Evolutionary conservation across 2,329 filamentous ascomycete species (phyloP).

Genomic region (Xylaria sp.): DNA sequence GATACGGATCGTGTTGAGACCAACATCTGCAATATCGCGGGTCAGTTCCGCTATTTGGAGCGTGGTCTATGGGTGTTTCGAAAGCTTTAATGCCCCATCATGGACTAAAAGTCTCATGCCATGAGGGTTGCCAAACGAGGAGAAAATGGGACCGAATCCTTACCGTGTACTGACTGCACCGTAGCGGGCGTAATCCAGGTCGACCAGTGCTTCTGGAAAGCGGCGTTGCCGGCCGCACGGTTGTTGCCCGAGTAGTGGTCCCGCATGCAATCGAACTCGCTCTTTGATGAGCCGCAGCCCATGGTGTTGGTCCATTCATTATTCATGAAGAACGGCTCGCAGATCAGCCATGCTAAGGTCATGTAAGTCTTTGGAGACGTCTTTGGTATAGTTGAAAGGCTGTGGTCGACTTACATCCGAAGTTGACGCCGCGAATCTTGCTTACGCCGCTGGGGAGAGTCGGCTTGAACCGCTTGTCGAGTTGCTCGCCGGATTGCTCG

Average conservation of each 20-base stretch:
- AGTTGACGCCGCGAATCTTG: conserved; percentile 44
- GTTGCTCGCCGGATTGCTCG: conserved; percentile 36
- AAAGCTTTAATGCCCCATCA: background rate
- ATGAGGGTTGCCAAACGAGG: background rate
- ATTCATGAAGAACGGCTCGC: conserved; percentile 39
- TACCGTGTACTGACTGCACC: conserved; percentile 40
- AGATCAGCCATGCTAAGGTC: conserved; percentile 40
- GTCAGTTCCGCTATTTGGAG: background rate
- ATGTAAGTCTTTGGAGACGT: conserved; percentile 11
- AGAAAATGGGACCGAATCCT: background rate
- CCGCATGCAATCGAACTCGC: conserved; percentile 43
- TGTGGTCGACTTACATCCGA: conserved; percentile 37
- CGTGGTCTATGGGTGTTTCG: background rate
- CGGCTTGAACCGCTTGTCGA: conserved; percentile 50
- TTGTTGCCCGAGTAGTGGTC: conserved; percentile 40
- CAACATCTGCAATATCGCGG: conserved; percentile 27
- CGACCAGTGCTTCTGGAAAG: conserved; percentile 40
- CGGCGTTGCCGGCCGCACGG: conserved; percentile 38
- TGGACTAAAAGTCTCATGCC: background rate
- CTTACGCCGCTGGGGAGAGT: conserved; percentile 40
- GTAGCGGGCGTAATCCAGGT: conserved; percentile 40
- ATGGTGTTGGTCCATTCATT: conserved; percentile 41
- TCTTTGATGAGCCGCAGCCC: conserved; percentile 38
- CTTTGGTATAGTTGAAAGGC: background rate
- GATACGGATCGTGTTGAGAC: conserved; percentile 43